Evolutionary conservation across 495 filamentous ascomycete genomes (phyloP).

Genomic region (Aspergillus panamensis): DNA sequence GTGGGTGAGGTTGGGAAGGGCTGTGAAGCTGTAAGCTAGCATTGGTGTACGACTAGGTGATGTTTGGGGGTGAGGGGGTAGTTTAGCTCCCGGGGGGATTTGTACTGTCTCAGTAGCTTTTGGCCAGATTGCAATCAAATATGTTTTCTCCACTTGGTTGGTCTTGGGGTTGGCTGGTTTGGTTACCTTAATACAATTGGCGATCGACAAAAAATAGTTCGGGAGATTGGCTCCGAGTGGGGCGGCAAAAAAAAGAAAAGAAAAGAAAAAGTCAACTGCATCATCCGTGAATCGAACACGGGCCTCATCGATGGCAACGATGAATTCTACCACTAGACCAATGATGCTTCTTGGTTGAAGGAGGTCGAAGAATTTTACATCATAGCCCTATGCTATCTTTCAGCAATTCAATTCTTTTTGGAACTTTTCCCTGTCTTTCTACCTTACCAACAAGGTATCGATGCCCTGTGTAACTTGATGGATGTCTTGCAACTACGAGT

Average conservation of each 20-base stretch:
- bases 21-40: background rate
- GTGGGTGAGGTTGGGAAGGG: conserved; percentile 21
- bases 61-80: background rate
- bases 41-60: background rate
- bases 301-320: conserved; percentile 59
- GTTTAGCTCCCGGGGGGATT: background rate
- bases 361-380: background rate
- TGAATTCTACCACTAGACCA: conserved; percentile 60
- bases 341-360: conserved; percentile 38
- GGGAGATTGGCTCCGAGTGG: too few relatives aligned
- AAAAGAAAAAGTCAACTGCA: conserved; percentile 41
- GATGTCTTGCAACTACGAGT: too few relatives aligned
- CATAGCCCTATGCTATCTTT: background rate
- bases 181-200: too few relatives aligned
- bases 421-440: too few relatives aligned
- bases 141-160: background rate
- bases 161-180: too few relatives aligned
- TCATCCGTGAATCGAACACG: conserved; percentile 58
- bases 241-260: background rate
- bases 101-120: background rate
- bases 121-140: background rate
- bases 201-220: too few relatives aligned
- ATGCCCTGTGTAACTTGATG: too few relatives aligned
- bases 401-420: too few relatives aligned
- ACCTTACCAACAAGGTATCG: too few relatives aligned